Evolutionary conservation across 345 rosid species (phyloP).

Genomic region (Mangifera indica): DNA sequence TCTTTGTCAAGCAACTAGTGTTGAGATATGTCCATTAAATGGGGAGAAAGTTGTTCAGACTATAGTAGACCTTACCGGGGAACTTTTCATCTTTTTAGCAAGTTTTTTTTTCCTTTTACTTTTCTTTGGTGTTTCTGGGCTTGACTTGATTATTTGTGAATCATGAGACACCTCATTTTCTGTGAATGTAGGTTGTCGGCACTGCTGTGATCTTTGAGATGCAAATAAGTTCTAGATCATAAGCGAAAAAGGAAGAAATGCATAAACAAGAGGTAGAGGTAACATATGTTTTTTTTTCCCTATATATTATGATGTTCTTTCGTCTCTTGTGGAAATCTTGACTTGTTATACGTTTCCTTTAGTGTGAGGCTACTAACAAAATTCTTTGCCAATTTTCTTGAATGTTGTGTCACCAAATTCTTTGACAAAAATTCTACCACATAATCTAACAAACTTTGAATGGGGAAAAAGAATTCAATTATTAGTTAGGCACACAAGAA

Average conservation of each 20-base stretch:
- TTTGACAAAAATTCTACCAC: no score
- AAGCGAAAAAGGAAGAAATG: slow-evolving; percentile 76
- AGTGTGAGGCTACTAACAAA: neutral
- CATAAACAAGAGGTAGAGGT: slow-evolving; percentile 80
- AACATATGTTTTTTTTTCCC: slow-evolving; percentile 18
- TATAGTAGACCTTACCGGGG: slow-evolving; percentile 88
- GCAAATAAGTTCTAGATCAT: slow-evolving; percentile 86
- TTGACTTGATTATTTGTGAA: no score
- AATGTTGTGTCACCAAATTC: slow-evolving; percentile 6
- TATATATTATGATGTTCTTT: neutral
- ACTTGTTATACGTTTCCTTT: neutral
- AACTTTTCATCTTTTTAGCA: slow-evolving; percentile 82
- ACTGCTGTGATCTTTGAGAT: slow-evolving; percentile 78
- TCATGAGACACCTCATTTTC: slow-evolving; percentile 13
- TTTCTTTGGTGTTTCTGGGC: no score
- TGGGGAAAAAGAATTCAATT: no score
- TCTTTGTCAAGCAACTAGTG: slow-evolving; percentile 78
- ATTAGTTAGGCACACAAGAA: no score
- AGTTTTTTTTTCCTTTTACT: no score
- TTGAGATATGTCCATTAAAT: slow-evolving; percentile 81
- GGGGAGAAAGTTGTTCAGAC: slow-evolving; percentile 96
- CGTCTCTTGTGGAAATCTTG: neutral
- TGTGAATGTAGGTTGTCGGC: slow-evolving; percentile 66
- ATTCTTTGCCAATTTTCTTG: neutral
- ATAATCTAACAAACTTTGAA: no score